These are phyloP conservation scores for Fusarium anguioides DNA, from an alignment of 2,329 filamentous ascomycete species.

Conservation along the genomic window DNA sequence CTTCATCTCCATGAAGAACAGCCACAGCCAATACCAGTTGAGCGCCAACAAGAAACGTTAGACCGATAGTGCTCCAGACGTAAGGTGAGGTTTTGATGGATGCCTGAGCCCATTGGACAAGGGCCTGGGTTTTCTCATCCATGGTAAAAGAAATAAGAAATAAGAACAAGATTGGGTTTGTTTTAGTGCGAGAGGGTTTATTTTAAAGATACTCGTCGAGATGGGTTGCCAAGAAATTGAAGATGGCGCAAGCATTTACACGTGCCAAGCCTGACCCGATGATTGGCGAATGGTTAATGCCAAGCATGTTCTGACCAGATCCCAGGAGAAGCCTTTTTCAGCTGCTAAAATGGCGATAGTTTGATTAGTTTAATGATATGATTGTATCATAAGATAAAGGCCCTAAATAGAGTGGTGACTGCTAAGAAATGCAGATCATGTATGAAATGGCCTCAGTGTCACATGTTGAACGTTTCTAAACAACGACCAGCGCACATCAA, in stretches of 20 bases:
- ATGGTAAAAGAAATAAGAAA: not conserved
- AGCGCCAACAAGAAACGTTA: constrained; percentile 14
- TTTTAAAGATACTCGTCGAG: not conserved
- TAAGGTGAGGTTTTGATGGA: constrained; percentile 3
- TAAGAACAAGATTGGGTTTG: too few relatives aligned
- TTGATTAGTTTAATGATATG: not conserved
- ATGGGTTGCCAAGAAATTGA: not conserved
- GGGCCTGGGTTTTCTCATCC: not conserved
- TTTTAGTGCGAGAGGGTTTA: accelerated
- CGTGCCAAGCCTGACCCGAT: not conserved
- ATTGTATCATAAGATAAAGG: not conserved
- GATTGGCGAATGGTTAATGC: not conserved
- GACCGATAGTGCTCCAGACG: constrained; percentile 1
- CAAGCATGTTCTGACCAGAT: not conserved
- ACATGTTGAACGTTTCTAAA: too few relatives aligned
- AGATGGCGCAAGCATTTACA: not conserved
- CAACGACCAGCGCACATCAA: not conserved
- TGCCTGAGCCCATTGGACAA: not conserved
- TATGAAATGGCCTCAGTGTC: too few relatives aligned
- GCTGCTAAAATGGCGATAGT: not conserved
- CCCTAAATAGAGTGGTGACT: too few relatives aligned
- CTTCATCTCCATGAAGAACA: constrained; percentile 6
- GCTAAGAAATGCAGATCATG: too few relatives aligned
- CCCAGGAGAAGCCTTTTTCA: not conserved
- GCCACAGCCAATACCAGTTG: constrained; percentile 5